Base-by-base conservation (phyloP, 805 yeast genomes). In the Barnettozyma wickerhamii region DNA sequence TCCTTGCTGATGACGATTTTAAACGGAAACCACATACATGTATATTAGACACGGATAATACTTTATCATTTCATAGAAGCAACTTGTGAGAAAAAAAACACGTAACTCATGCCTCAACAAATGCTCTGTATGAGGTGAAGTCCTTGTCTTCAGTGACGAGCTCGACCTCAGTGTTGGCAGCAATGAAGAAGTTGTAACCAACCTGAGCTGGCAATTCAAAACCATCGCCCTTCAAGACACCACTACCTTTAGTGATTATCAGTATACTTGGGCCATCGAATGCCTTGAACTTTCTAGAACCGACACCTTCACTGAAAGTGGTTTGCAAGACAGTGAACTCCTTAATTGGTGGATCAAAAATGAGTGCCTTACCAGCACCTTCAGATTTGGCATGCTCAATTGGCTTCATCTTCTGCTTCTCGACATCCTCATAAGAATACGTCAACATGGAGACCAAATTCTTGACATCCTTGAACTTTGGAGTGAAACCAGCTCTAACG, bases 401-500 rank as follows among this genome's bases (percentile, higher is more conserved):
- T 21, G 85, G 77, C 35, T 77, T 76, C 93, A 91, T 86, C 66
- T 88, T 89, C 70, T 93, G 99, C 60, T 89, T 89, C 52, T 81
- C 89, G 37, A 91, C 96, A 19, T 95, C 80, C 40, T 85, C 95
- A 55, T 84, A 84, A 20, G 85, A 73, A 62, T 91, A 93, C 4
- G 96, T 90, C 62, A 93, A 77, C 93, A 87, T 87, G 40, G 75
- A 78, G 33, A 93, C 97, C 59, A 93, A 77, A 56, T 84, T 88
- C 44, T 80, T 66, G 46, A 93, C 98, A 64, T 93, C 99, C 68
- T 91, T 93, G 71, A 91, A 93, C 65, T 93, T 93, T 47, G 99
- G 99, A n/a, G 99, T 93, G 72, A 93, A 93, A 12, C 99, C 99
- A 4, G 97, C 95, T 64, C 99, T 79, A 37, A 93, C 97, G 43